Evolutionary conservation across 257 asterid species (phyloP).

Genomic region (Paulownia fortunei): DNA sequence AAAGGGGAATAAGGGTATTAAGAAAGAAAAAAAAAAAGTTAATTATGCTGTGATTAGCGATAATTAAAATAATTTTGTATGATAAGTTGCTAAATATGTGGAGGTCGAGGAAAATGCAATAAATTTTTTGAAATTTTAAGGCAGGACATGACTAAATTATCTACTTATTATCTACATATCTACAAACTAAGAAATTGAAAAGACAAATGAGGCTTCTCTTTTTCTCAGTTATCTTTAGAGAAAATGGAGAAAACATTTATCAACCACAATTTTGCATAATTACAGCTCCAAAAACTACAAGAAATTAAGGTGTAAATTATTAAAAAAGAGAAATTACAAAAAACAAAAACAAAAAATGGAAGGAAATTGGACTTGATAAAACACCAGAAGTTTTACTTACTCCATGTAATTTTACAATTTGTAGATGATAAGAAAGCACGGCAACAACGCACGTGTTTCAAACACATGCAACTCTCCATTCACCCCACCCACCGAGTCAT

Average conservation of each 20-base stretch:
- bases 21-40: too few relatives aligned
- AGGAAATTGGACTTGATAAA: slow-evolving; percentile 29
- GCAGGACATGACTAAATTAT: neutral
- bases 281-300: slow-evolving; percentile 42
- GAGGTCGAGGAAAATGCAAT: too few relatives aligned
- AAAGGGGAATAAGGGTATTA: too few relatives aligned
- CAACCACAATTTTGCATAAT: slow-evolving; percentile 46
- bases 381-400: slow-evolving; percentile 16
- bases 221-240: neutral
- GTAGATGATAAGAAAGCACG: slow-evolving; percentile 89
- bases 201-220: neutral
- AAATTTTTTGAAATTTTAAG: too few relatives aligned
- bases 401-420: slow-evolving; percentile 60
- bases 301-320: slow-evolving; percentile 25
- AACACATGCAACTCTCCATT: slow-evolving; percentile 77
- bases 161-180: neutral
- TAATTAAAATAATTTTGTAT: too few relatives aligned
- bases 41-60: too few relatives aligned
- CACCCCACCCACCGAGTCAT: slow-evolving; percentile 75
- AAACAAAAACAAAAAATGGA: neutral
- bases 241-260: slow-evolving; percentile 29
- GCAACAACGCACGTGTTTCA: slow-evolving; percentile 88
- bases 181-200: neutral
- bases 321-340: slow-evolving; percentile 15
- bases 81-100: too few relatives aligned